Base-by-base conservation (phyloP, 768 basidiomycete genomes). In the Boletellus ananas region DNA sequence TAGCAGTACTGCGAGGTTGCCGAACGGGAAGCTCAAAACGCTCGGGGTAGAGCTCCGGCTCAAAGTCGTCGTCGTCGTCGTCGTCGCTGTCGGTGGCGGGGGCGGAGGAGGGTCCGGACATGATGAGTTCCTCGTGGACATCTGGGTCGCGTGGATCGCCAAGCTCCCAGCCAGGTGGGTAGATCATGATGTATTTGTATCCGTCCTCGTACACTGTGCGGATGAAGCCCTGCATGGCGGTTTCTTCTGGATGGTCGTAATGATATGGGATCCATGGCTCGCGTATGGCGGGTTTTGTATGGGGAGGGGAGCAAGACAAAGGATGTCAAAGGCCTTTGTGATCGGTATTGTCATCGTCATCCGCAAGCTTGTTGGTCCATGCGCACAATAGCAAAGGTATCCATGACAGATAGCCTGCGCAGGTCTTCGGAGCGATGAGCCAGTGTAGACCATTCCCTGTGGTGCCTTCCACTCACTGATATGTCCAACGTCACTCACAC, bases 131-230 rank as follows among this genome's bases (percentile, higher is more conserved):
- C 33, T 16, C 36, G 29, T 6, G 31, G 29, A 47, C 16, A 3
- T 20, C 11, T 33, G 52, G 52, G 12, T 20, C 8, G 40, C 55
- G 55, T 9, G 13, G 37, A 25, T 56, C 52, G 18, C 34, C 48
- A 2, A 31, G 17, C 31, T 4, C 34, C 55, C 55, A 54, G 9
- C 49, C 55, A 4, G 21, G 46, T 0, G 56, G 49, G 31, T 57
- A 57, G 41, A 48, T 10, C 52, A 37, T 45, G 18, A 38, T 54
- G 17, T 34, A 45, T 41, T 50, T 54, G 45, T 44, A 47, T 16
- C 42, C 48, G 29, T 40, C 17, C 14, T 37, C 29, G 42, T 50
- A 56, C 18, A 20, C 29, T 20, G 29, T 54, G n/a, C 52, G 52
- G 27, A 38, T 54, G 37, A 57, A 57, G 29, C 52, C 45, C 13